Conservation (phyloP, 2,329 filamentous ascomycete genomes). For the Exophiala sideris region DNA sequence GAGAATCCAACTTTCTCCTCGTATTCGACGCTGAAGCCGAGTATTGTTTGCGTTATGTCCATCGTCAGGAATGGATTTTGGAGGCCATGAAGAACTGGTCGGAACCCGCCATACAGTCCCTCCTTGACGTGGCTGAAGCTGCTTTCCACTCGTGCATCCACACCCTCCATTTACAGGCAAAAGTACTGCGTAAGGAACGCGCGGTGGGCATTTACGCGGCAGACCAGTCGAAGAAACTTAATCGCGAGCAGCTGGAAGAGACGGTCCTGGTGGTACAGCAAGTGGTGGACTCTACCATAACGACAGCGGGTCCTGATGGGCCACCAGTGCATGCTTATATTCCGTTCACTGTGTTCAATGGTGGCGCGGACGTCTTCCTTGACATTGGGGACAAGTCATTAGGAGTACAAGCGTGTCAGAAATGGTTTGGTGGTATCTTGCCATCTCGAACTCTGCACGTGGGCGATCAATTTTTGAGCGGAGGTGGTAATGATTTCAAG, state of each 20-base stretch:
- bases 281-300: constrained; percentile 75
- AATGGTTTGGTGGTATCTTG: constrained; percentile 67
- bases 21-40: constrained; percentile 65
- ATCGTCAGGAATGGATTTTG: constrained; percentile 57
- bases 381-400: constrained; percentile 98
- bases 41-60: constrained; percentile 64
- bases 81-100: constrained; percentile 52
- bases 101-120: constrained; percentile 66
- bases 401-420: constrained; percentile 89
- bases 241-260: constrained; percentile 88
- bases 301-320: constrained; percentile 34
- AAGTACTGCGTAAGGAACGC: constrained; percentile 81
- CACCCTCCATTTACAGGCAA: constrained; percentile 69
- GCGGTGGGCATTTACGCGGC: constrained; percentile 74
- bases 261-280: constrained; percentile 93
- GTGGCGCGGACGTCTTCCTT: constrained; percentile 95
- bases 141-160: constrained; percentile 78
- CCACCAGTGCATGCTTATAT: constrained; percentile 40
- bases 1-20: constrained; percentile 95
- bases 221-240: constrained; percentile 61
- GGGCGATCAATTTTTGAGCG: constrained; percentile 91
- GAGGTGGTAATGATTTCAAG: constrained; percentile 96
- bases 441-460: constrained; percentile 80
- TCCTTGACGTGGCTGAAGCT: constrained; percentile 86
- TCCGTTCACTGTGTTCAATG: constrained; percentile 97